Percentiles rank a stretch among this genome's conserved stretches.
These are phyloP conservation scores for Rhodotorula sphaerocarpa DNA, from an alignment of 768 basidiomycete species.

Conservation along the genomic window DNA sequence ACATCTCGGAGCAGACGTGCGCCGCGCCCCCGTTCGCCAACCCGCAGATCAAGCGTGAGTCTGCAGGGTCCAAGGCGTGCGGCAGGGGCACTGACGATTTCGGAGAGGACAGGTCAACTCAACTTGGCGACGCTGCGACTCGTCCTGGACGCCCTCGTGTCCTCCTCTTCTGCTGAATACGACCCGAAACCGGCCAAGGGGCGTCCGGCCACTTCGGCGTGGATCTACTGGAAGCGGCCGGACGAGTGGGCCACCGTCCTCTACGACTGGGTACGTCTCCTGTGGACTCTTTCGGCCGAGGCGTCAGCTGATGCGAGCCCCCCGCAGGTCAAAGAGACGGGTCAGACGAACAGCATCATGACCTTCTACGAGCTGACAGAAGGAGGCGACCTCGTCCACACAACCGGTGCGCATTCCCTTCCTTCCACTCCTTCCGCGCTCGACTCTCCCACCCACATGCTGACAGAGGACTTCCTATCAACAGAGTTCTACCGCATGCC, in stretches of 20 bases:
- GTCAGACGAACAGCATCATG: constrained; percentile 44
- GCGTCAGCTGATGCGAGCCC: not conserved
- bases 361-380: constrained; percentile 48
- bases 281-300: not conserved
- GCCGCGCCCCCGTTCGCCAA: constrained; percentile 42
- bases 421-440: not conserved
- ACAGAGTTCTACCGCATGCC: constrained; percentile 46
- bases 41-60: constrained; percentile 41
- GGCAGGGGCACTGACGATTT: not conserved
- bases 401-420: constrained; percentile 37
- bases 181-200: constrained; percentile 33
- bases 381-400: constrained; percentile 42
- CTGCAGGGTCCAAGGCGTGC: not conserved
- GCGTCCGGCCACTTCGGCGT: constrained; percentile 35
- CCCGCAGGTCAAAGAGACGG: constrained; percentile 44
- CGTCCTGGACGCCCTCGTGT: constrained; percentile 9
- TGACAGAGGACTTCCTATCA: not conserved
- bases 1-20: constrained; percentile 36
- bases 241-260: constrained; percentile 46
- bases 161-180: constrained; percentile 14
- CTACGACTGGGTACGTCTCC: constrained; percentile 45
- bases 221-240: constrained; percentile 46
- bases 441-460: not conserved
- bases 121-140: constrained; percentile 4
- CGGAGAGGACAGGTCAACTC: not conserved